These are phyloP conservation scores for Lichina pygmaea DNA, from an alignment of 495 filamentous ascomycete species.

Conservation along the genomic window DNA sequence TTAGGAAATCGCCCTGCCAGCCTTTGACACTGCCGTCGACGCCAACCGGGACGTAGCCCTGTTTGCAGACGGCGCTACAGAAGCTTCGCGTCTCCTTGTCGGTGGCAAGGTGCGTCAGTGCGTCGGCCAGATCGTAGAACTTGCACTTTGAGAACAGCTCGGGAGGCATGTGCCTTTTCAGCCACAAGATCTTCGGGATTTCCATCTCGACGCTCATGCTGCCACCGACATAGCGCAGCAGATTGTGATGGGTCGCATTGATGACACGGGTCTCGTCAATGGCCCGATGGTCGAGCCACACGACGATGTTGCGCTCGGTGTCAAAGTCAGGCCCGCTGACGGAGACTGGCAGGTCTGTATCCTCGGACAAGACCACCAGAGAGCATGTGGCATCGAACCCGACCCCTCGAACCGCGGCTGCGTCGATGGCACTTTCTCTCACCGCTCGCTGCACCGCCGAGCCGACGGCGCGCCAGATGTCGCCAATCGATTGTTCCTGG, in stretches of 20 bases:
- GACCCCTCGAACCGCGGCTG: conserved; percentile 49
- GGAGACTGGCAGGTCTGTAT: conserved; percentile 69
- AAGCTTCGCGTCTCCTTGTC: conserved; percentile 77
- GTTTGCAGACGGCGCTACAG: conserved; percentile 86
- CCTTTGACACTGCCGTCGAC: conserved; percentile 95
- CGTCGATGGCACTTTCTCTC: conserved; percentile 48
- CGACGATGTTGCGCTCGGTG: conserved; percentile 66
- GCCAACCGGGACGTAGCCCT: conserved; percentile 81
- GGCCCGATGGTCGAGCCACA: conserved; percentile 85
- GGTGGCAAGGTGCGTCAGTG: conserved; percentile 87
- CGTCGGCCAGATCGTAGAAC: conserved; percentile 85
- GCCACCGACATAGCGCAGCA: conserved; percentile 88
- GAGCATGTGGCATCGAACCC: conserved; percentile 97
- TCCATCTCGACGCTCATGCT: conserved; percentile 99
- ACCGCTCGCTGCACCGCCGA: conserved; percentile 52
- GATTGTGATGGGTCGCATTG: conserved; percentile 72
- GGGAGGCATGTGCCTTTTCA: conserved; percentile 93
- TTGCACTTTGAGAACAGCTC: conserved; percentile 70
- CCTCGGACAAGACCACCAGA: conserved; percentile 61
- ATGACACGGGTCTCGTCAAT: conserved; percentile 71
- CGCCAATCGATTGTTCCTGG: conserved; percentile 93
- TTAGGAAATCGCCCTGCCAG: conserved; percentile 87
- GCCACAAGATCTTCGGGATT: conserved; percentile 88
- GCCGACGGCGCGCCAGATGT: conserved; percentile 88
- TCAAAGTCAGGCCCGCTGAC: conserved; percentile 71